A percentile compares a stretch with the other conserved stretches of the same genome.
Conservation (phyloP, 1,284 basidiomycete genomes). For the Ceratorhiza oryzae-sativae region DNA sequence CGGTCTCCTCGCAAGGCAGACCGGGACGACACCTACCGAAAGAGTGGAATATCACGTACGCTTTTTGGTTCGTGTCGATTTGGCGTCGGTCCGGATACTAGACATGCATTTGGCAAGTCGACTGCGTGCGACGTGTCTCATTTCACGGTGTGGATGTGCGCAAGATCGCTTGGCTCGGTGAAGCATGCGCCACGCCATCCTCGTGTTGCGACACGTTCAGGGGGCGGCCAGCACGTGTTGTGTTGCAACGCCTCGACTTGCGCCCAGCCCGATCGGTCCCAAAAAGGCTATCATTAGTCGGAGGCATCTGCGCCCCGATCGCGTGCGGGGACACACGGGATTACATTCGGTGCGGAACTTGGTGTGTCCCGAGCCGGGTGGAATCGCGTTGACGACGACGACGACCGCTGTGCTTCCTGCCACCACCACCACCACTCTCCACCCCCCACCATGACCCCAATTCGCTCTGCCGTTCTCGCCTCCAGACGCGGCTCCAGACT, state of each 20-base stretch:
- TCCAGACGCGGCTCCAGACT: slow-evolving; percentile 22
- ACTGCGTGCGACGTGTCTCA: no score
- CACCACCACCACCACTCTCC: not conserved
- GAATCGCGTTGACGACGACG: slow-evolving; percentile 1
- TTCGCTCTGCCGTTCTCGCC: not conserved
- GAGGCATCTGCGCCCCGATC: slow-evolving; percentile 5
- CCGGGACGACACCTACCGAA: not conserved
- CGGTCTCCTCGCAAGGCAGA: not conserved
- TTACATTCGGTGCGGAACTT: not conserved
- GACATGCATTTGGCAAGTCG: not conserved
- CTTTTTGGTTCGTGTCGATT: not conserved
- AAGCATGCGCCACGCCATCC: slow-evolving; percentile 27
- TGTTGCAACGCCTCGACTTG: slow-evolving; percentile 10
- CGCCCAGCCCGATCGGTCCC: slow-evolving; percentile 4
- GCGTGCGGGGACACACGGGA: not conserved
- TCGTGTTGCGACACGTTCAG: slow-evolving; percentile 22
- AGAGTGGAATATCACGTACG: not conserved
- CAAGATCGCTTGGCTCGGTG: slow-evolving; percentile 20
- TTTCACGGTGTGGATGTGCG: not conserved
- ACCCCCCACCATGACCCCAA: slow-evolving; percentile 5
- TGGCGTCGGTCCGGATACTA: slow-evolving; percentile 11
- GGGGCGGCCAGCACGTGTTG: no score
- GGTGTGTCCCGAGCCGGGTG: slow-evolving; percentile 10
- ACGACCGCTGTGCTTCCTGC: not conserved
- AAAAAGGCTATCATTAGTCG: slow-evolving; percentile 37